Conservation (phyloP, 108 stramenopile species). For the Cyclotella sp. region DNA sequence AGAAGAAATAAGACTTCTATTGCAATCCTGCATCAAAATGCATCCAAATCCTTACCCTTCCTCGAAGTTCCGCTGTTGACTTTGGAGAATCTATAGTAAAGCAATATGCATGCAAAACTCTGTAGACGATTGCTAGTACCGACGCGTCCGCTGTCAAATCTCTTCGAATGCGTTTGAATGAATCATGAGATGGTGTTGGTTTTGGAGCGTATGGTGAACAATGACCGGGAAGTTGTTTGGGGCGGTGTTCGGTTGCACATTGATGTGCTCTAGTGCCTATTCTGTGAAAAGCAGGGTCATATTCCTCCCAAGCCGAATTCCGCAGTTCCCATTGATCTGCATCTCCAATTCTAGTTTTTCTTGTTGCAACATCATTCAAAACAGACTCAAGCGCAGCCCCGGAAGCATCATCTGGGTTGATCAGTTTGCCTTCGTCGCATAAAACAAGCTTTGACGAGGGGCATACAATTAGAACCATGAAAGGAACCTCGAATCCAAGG, state of each 20-base stretch:
- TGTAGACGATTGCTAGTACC: slow-evolving; percentile 66
- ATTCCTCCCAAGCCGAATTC: slow-evolving; percentile 69
- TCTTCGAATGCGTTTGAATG: slow-evolving; percentile 68
- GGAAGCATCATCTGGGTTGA: slow-evolving; percentile 86
- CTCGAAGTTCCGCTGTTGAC: slow-evolving; percentile 41
- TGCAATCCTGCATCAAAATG: not conserved
- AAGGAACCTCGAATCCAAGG: too few relatives aligned
- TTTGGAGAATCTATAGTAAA: slow-evolving; percentile 34
- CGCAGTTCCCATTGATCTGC: slow-evolving; percentile 82
- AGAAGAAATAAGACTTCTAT: not conserved
- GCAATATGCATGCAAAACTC: slow-evolving; percentile 81
- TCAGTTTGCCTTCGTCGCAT: slow-evolving; percentile 43
- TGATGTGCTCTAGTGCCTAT: slow-evolving; percentile 75
- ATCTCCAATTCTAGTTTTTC: slow-evolving; percentile 63
- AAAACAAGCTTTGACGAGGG: slow-evolving; percentile 1
- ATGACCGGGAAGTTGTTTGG: slow-evolving; percentile 42
- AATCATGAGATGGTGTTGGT: slow-evolving; percentile 57
- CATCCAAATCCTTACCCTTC: slow-evolving; percentile 16
- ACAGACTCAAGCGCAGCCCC: slow-evolving; percentile 80
- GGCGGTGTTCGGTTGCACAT: slow-evolving; percentile 73
- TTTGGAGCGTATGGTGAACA: slow-evolving; percentile 68
- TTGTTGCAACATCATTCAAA: slow-evolving; percentile 73
- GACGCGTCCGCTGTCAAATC: slow-evolving; percentile 75
- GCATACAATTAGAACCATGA: too few relatives aligned
- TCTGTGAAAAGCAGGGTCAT: slow-evolving; percentile 87